phyloP scores from a whole-genome alignment of 768 basidiomycete genomes.

The Leccinum subgranulosum region DNA sequence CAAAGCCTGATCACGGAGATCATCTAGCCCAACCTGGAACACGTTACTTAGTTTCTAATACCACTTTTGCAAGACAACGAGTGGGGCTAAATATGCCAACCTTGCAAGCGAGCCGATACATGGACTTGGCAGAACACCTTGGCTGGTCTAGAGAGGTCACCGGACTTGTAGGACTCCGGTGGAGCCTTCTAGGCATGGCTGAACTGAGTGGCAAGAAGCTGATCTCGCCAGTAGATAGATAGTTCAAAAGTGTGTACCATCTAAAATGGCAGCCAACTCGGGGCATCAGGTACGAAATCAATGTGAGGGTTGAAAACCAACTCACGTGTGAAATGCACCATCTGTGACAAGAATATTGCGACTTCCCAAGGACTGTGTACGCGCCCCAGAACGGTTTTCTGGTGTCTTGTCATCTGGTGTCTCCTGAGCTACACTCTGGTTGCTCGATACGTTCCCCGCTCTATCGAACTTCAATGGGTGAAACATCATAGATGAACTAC shows the following conservation, averaged over 20 bases:
- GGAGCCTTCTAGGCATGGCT: background rate
- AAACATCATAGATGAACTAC: too few relatives aligned
- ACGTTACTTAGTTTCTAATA: background rate
- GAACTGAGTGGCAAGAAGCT: background rate
- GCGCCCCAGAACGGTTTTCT: too few relatives aligned
- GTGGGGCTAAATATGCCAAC: background rate
- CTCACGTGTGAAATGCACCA: background rate
- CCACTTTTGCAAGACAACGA: background rate
- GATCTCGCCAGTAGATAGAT: background rate
- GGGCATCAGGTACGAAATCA: background rate
- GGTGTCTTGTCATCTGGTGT: too few relatives aligned
- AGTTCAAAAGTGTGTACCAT: background rate
- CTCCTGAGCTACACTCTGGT: too few relatives aligned
- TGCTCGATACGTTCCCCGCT: too few relatives aligned
- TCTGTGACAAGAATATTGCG: background rate
- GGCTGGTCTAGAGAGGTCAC: background rate
- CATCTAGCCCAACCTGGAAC: background rate
- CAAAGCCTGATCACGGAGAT: background rate
- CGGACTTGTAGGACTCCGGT: background rate
- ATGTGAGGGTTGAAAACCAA: background rate
- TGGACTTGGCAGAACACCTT: background rate
- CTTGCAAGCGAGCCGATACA: background rate
- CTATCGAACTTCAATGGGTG: too few relatives aligned
- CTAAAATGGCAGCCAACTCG: background rate
- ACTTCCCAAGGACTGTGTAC: too few relatives aligned